Evolutionary conservation across 352 stramenopile species (phyloP).

Genomic region (Pythium oligandrum): DNA sequence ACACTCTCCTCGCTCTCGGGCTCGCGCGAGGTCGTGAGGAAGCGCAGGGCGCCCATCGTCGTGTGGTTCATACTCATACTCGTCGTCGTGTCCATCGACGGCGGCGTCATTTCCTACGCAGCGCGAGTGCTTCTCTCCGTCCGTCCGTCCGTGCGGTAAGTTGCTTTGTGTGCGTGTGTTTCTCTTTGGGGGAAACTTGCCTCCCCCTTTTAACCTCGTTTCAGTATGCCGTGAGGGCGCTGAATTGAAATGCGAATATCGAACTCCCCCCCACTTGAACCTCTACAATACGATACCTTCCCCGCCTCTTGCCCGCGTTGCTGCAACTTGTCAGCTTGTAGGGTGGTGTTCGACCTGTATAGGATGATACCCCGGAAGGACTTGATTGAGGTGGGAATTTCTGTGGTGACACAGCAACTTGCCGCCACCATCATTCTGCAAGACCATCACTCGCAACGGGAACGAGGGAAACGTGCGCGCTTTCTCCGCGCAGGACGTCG

Average conservation of each 20-base stretch:
- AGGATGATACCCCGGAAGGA: slow-evolving; percentile 8
- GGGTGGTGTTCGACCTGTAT: neutral
- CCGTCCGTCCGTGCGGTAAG: too few relatives aligned
- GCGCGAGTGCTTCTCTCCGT: too few relatives aligned
- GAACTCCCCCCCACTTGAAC: slow-evolving; percentile 5
- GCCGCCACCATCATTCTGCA: slow-evolving; percentile 49
- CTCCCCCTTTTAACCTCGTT: slow-evolving; percentile 13
- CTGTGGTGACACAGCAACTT: slow-evolving; percentile 45
- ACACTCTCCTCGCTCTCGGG: slow-evolving; percentile 9
- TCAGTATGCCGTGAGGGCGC: slow-evolving; percentile 7
- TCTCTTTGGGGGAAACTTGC: slow-evolving; percentile 23
- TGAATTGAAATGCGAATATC: slow-evolving; percentile 15
- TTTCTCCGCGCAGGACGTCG: too few relatives aligned
- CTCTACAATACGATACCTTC: slow-evolving; percentile 4
- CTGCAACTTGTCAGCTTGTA: slow-evolving; percentile 7
- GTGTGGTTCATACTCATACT: neutral
- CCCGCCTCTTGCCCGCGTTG: slow-evolving; percentile 3
- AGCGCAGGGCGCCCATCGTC: too few relatives aligned
- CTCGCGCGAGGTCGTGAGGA: neutral
- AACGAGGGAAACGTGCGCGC: too few relatives aligned
- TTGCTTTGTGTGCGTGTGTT: slow-evolving; percentile 14
- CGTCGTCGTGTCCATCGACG: neutral
- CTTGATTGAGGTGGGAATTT: slow-evolving; percentile 8
- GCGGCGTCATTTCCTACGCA: neutral
- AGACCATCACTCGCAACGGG: slow-evolving; percentile 23